Base-by-base conservation (phyloP, 2,329 filamentous ascomycete species). In the Metarhizium guizhouense region DNA sequence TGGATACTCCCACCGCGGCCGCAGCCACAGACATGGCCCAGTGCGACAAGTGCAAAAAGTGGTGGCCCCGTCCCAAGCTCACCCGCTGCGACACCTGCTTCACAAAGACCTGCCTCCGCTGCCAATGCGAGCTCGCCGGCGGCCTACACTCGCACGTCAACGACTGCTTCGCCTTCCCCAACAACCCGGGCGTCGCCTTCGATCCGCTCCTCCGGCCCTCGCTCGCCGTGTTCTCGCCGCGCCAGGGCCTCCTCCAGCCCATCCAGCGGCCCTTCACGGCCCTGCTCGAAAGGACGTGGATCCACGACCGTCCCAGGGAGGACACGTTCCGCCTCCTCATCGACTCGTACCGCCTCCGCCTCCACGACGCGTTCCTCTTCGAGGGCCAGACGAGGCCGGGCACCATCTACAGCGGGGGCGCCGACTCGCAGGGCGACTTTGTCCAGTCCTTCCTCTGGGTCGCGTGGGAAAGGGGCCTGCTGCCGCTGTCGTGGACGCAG, bases 321-420 rank as follows among this genome's bases (percentile, higher is more conserved):
- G 72, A 76, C 52, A 68, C 73, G n/a, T 77, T 71, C 65, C 61
- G 65, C 40, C 62, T 74, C 1, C 65, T 78, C 6, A 69, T 78
- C 52, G 74, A 78, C 58, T 58, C 66, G 3, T 77, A 74, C 60
- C 72, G 74, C 25, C 59, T 78, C 20, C 72, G 69, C 30, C 56
- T 69, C 36, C 59, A 69, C 10, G 72, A 75, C 56, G 54, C 63
- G 20, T 58, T 63, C 56, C 58, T 49, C 3, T 58, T 64, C 6
- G 58, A 63, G 11, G 61, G 62, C 6, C 32, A 30, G 7, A 52
- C 47, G 8, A 42, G 16, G 18, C 34, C 51, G 1, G 65, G 64
- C 43, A 62, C 58, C 52, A 50, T 70, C 34, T 64, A 65, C 54
- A 60, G 52, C 18, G 56, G 58, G 3, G 52, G 53, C 6, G 16